phyloP scores from a whole-genome alignment of 495 filamentous ascomycete species.

The Penicillium maclennaniae region DNA sequence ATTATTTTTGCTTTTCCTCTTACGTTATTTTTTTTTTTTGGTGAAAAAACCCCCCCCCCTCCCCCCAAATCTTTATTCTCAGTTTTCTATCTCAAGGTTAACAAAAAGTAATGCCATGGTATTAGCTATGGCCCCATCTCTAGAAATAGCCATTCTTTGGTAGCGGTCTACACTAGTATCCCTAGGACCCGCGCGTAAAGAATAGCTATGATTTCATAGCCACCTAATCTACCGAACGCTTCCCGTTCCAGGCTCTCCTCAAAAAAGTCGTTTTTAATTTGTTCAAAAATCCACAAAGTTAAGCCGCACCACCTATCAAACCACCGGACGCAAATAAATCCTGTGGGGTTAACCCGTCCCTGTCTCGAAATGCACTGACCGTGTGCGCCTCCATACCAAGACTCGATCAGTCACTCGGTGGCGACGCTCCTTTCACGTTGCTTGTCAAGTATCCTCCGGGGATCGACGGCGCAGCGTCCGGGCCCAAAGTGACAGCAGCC shows the following conservation, averaged over 20 bases:
- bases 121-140: not conserved
- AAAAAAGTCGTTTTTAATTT: conserved; percentile 8
- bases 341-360: conserved; percentile 20
- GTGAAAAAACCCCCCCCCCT: too few species aligned
- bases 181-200: too few species aligned
- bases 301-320: conserved; percentile 21
- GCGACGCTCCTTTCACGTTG: conserved; percentile 3
- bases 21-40: too few species aligned
- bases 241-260: conserved; percentile 20
- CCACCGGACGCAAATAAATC: not conserved
- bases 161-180: not conserved
- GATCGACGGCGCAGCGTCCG: conserved; percentile 36
- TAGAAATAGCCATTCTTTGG: not conserved
- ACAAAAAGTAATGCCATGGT: not conserved
- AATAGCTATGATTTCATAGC: not conserved
- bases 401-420: conserved; percentile 20
- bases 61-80: too few species aligned
- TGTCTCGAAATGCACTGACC: conserved; percentile 29
- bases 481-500: conserved; percentile 26
- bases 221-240: conserved; percentile 24
- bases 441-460: conserved; percentile 24
- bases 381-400: conserved; percentile 21
- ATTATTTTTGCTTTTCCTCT: not conserved
- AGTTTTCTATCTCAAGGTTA: too few species aligned
- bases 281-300: conserved; percentile 7